Percentiles rank a stretch among this genome's conserved stretches.
Evolutionary conservation across 176 grass and related monocot genomes (phyloP).

Genomic region (Luzula sylvatica): DNA sequence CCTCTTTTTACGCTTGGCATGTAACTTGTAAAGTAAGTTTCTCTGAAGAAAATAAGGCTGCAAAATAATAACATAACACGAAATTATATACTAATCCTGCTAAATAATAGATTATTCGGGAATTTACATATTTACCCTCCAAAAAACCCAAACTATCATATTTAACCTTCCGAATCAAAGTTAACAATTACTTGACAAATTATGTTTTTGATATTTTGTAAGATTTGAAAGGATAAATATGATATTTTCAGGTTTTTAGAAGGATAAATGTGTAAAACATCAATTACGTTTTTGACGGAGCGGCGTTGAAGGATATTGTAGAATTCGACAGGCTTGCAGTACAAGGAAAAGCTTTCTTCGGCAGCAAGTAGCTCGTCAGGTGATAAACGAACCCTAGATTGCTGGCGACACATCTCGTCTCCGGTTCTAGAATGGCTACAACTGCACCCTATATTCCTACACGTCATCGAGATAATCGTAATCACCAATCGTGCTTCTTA

Average conservation of each 20-base stretch:
- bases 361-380: conserved; percentile 61
- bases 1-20: conserved; percentile 65
- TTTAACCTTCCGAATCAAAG: too few relatives aligned
- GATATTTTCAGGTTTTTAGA: too few relatives aligned
- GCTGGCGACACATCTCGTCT: conserved; percentile 45
- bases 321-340: conserved; percentile 50
- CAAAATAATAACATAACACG: conserved; percentile 18
- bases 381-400: conserved; percentile 35
- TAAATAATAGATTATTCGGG: too few relatives aligned
- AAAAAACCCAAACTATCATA: too few relatives aligned
- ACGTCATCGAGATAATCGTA: too few relatives aligned
- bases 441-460: too few relatives aligned
- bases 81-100: conserved; percentile 2
- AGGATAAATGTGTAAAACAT: too few relatives aligned
- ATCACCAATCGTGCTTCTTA: neutral
- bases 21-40: conserved; percentile 66
- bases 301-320: conserved; percentile 53
- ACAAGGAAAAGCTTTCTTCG: conserved; percentile 48
- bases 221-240: too few relatives aligned
- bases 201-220: too few relatives aligned
- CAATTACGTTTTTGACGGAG: conserved; percentile 48
- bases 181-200: too few relatives aligned
- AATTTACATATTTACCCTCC: too few relatives aligned
- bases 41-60: conserved; percentile 84
- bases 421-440: too few relatives aligned